phyloP scores from a whole-genome alignment of 148 eudicot genomes.

The Chenopodium berlandieri region DNA sequence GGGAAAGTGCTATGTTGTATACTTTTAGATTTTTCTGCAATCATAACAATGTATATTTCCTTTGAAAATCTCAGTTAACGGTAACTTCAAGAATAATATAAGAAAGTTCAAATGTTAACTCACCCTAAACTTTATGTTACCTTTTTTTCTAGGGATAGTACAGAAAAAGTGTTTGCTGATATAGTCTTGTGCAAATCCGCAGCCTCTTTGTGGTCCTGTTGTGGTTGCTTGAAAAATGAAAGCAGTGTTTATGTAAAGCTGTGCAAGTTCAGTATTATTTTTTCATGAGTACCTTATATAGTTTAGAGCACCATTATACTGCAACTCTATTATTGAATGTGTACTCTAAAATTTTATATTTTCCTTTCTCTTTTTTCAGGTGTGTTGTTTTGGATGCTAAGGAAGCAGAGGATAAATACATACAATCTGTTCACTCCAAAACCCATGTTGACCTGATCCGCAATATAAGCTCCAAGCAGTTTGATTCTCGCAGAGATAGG shows the following conservation, averaged over 20 bases:
- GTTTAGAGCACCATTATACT: background rate
- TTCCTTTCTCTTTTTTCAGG: conserved; percentile 38
- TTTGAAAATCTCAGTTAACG: background rate
- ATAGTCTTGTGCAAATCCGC: background rate
- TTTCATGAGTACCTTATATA: background rate
- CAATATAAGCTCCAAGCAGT: conserved; percentile 63
- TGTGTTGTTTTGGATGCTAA: conserved; percentile 66
- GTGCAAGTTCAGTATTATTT: background rate
- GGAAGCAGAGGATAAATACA: conserved; percentile 69
- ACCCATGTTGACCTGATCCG: conserved; percentile 64
- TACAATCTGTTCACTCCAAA: conserved; percentile 75
- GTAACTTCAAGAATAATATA: background rate
- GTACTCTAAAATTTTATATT: background rate
- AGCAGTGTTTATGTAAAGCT: background rate
- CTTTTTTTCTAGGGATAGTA: background rate
- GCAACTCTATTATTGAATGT: background rate
- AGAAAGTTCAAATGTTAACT: background rate
- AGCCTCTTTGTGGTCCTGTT: background rate
- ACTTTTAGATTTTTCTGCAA: background rate
- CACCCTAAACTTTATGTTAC: background rate
- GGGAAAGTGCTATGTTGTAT: background rate
- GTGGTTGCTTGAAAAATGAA: background rate
- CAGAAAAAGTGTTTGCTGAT: background rate
- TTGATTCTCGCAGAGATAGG: conserved; percentile 42
- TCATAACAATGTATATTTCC: background rate